These are phyloP conservation scores for Hypoxylon rubiginosum DNA, from an alignment of 2,329 filamentous ascomycete genomes.

Conservation along the genomic window DNA sequence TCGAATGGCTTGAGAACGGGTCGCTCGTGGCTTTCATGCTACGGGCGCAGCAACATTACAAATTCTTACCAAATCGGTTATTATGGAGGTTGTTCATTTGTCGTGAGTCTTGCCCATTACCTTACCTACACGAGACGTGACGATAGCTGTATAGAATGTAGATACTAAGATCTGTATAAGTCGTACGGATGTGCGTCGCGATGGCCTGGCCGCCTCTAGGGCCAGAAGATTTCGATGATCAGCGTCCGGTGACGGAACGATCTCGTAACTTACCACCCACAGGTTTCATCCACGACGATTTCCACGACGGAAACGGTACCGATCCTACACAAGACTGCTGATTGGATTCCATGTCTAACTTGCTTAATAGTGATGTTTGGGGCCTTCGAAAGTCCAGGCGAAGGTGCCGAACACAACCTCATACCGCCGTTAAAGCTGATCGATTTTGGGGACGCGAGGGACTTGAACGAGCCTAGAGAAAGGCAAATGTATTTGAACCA, in stretches of 20 bases:
- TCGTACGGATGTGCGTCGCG: neutral
- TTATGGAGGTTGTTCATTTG: conserved; percentile 1
- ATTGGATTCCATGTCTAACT: neutral
- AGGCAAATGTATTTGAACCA: neutral
- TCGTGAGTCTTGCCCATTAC: neutral
- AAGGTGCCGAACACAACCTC: neutral
- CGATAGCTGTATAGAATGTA: neutral
- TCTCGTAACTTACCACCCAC: neutral
- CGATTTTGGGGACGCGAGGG: neutral
- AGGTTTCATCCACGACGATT: neutral
- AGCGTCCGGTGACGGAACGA: neutral
- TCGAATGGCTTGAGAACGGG: neutral
- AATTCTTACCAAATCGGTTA: neutral
- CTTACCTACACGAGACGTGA: neutral
- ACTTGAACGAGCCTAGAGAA: neutral
- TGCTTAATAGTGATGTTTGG: neutral
- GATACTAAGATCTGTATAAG: neutral
- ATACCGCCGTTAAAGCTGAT: neutral
- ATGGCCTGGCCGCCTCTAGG: neutral
- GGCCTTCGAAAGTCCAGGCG: neutral
- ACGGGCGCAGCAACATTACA: neutral
- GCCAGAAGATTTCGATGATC: neutral
- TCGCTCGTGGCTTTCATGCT: neutral
- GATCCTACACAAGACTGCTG: neutral
- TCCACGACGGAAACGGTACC: neutral